phyloP scores from a whole-genome alignment of 2,329 filamentous ascomycete species.

The Alternaria sp. region DNA sequence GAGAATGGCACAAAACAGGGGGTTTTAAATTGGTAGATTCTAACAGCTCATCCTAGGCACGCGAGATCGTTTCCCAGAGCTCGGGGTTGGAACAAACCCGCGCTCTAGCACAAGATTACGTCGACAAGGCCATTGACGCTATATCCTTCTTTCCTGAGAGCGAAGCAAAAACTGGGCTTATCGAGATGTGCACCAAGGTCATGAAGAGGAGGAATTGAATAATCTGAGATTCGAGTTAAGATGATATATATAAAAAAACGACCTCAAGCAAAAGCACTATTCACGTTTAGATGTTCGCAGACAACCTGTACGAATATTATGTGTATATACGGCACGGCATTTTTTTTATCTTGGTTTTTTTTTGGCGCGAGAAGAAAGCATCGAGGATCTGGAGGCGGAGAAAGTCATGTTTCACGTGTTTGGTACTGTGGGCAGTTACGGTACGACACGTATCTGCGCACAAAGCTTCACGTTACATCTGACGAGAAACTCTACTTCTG shows the following conservation, averaged over 20 bases:
- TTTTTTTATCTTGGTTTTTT: too few relatives aligned
- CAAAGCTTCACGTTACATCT: neutral
- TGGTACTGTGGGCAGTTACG: neutral
- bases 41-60: conserved; percentile 67
- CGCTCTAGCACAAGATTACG: conserved; percentile 88
- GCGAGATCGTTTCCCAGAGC: conserved; percentile 81
- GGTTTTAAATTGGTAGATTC: neutral
- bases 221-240: neutral
- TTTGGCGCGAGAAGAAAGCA: neutral
- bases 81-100: conserved; percentile 92
- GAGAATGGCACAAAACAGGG: neutral
- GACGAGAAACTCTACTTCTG: conserved; percentile 6
- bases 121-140: conserved; percentile 85
- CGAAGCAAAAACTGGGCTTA: conserved; percentile 87
- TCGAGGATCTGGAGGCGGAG: neutral
- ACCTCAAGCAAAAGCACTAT: neutral
- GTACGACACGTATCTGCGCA: neutral
- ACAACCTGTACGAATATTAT: neutral
- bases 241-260: neutral
- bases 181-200: conserved; percentile 94
- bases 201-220: conserved; percentile 83
- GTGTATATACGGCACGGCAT: neutral
- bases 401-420: neutral
- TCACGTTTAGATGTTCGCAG: neutral
- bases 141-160: conserved; percentile 88